Percentiles rank a stretch among this genome's conserved stretches.
These are phyloP conservation scores for Emmonsiellopsis sp. DNA, from an alignment of 2,329 filamentous ascomycete genomes.

Conservation along the genomic window DNA sequence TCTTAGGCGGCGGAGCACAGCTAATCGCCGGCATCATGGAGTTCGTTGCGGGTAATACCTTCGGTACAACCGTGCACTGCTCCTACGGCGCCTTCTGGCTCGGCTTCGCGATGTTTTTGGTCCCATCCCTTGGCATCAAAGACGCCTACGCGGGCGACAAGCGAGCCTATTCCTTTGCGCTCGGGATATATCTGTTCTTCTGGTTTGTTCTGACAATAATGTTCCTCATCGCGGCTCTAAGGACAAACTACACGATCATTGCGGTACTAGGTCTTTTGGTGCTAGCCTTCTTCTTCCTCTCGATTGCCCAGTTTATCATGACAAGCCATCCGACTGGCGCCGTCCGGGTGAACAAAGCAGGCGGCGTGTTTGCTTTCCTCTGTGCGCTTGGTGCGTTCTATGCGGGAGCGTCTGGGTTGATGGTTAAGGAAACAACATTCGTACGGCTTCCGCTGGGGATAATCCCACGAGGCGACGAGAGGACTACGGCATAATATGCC, in stretches of 20 bases:
- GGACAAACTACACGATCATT: constrained; percentile 51
- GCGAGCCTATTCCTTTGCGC: constrained; percentile 38
- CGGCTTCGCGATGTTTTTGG: constrained; percentile 49
- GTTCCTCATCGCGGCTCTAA: constrained; percentile 46
- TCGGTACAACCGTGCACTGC: constrained; percentile 52
- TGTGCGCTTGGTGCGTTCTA: constrained; percentile 32
- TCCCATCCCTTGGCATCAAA: constrained; percentile 43
- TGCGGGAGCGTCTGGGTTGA: constrained; percentile 32
- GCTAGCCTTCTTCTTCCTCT: constrained; percentile 50
- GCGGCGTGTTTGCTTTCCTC: constrained; percentile 31
- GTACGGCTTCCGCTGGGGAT: constrained; percentile 34
- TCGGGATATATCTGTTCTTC: constrained; percentile 50
- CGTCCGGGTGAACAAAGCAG: constrained; percentile 36
- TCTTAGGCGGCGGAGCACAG: constrained; percentile 21
- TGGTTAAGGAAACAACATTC: constrained; percentile 34
- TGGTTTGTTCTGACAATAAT: constrained; percentile 53
- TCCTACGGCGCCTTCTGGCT: constrained; percentile 57
- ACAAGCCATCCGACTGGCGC: constrained; percentile 29
- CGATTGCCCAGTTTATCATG: constrained; percentile 42
- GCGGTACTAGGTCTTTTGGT: constrained; percentile 49
- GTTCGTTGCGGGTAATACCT: constrained; percentile 50
- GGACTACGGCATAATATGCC: not conserved
- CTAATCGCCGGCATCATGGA: constrained; percentile 27
- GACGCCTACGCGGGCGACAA: constrained; percentile 31
- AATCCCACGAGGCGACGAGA: constrained; percentile 10